Base-by-base conservation (phyloP, 768 basidiomycete species). In the Rhodotorula diobovata region DNA sequence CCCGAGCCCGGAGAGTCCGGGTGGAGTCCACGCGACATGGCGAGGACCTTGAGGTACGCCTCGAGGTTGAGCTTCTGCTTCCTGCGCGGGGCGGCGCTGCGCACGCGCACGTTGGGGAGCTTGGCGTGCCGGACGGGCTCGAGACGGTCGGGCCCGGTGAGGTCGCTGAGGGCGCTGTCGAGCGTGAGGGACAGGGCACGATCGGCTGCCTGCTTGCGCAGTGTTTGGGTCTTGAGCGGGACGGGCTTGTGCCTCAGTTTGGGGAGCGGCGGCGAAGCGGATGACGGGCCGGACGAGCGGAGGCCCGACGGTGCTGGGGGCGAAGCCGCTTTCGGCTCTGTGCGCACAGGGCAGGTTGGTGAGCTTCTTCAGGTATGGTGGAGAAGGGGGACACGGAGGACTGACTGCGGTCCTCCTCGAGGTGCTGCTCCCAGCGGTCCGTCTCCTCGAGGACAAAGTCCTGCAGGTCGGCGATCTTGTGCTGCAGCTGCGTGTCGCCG, bases 61-160 rank as follows among this genome's bases (percentile, higher is more conserved):
- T 50, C 59, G 43, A 72, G 58, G 58, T 72, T 72, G 54, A 41
- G 10, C 46, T 64, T 60, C 54, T 72, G 71, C n/a, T 66, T 58
- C 32, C 61, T 64, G 39, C 71, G 45, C n/a, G 71, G 71, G 12
- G 21, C 25, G 30, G 63, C 53, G 28, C 32, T 43, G 5, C 4
- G 28, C 37, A 46, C 15, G 25, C n/a, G 54, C 51, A 45, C 30
- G 32, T 32, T 48, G 12, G 68, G 21, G 15, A 34, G 1, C 39
- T 46, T 55, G 3, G 25, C 34, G 16, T 35, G 43, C 20, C 50
- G 51, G 25, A 50, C 20, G 46, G 28, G 8, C 28, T 20, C 11
- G 23, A 12, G 11, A 25, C 57, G 55, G 11, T 7, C 28, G 11
- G 45, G 23, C 61, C 54, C 55, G 35, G 41, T 45, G 59, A 56